A percentile compares a stretch with the other conserved stretches of the same genome.
These are phyloP conservation scores for Trichoderma sp. DNA, from an alignment of 2,329 filamentous ascomycete genomes.

Conservation along the genomic window DNA sequence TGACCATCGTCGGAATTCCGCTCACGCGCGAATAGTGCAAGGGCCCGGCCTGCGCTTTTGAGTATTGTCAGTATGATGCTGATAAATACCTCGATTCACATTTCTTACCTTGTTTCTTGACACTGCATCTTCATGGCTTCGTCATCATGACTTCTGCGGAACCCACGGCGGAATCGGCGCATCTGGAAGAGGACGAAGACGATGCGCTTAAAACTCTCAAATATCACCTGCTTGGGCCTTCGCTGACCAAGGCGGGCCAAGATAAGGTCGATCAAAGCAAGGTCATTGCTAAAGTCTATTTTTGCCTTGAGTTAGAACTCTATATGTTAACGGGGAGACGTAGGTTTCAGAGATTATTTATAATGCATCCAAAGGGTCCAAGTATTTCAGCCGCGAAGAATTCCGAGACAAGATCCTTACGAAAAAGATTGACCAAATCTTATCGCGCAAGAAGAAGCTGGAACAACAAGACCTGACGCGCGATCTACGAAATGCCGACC, in stretches of 20 bases:
- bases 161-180: constrained; percentile 20
- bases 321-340: not conserved
- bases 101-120: not conserved
- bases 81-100: not conserved
- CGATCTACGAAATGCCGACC: constrained; percentile 77
- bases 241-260: constrained; percentile 90
- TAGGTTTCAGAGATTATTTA: constrained; percentile 95
- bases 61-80: not conserved
- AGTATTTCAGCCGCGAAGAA: constrained; percentile 93
- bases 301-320: not conserved
- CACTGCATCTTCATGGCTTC: constrained; percentile 12
- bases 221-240: constrained; percentile 87
- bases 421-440: constrained; percentile 79
- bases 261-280: constrained; percentile 91
- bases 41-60: not conserved
- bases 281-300: constrained; percentile 46
- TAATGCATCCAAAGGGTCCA: constrained; percentile 93
- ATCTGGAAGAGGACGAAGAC: constrained; percentile 39
- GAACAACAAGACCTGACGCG: constrained; percentile 74
- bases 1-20: constrained; percentile 13
- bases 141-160: constrained; percentile 25
- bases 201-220: constrained; percentile 66
- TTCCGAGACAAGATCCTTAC: constrained; percentile 80
- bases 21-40: not conserved
- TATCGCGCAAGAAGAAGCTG: constrained; percentile 73